These are phyloP conservation scores for Helianthus annuus DNA, from an alignment of 129 eudicot genomes.

Conservation along the genomic window DNA sequence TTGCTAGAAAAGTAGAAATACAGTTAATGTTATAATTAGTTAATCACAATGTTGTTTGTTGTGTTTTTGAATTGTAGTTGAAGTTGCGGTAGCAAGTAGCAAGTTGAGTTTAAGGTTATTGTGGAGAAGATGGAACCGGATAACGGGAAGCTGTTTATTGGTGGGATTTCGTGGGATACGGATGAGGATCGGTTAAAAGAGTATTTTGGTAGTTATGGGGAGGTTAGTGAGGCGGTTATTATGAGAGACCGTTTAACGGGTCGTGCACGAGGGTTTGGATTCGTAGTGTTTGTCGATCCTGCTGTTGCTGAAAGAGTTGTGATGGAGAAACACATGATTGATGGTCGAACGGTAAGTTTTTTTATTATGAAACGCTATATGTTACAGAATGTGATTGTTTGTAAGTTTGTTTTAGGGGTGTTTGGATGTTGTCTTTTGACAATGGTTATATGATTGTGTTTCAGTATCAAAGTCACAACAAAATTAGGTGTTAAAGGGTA, in stretches of 20 bases:
- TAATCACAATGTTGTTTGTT: background rate
- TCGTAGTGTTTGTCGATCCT: conserved; percentile 78
- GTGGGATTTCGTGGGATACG: conserved; percentile 94
- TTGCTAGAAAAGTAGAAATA: background rate
- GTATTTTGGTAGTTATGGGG: conserved; percentile 68
- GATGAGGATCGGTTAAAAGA: conserved; percentile 73
- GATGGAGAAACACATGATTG: conserved; percentile 79
- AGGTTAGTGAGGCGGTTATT: conserved; percentile 73
- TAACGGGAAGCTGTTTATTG: conserved; percentile 74
- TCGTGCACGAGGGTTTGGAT: conserved; percentile 87
- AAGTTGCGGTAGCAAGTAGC: conserved; percentile 20
- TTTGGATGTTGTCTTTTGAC: background rate
- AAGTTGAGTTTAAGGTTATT: conserved; percentile 8
- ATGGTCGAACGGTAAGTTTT: conserved; percentile 75
- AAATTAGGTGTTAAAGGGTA: background rate
- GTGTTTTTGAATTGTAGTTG: conserved; percentile 21
- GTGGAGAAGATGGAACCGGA: conserved; percentile 62
- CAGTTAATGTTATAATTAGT: background rate
- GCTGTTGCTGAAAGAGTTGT: conserved; percentile 78
- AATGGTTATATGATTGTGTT: background rate
- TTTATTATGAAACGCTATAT: background rate
- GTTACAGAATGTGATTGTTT: conserved; percentile 11
- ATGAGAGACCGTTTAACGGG: conserved; percentile 85
- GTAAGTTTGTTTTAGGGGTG: background rate
- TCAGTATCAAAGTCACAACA: background rate